phyloP scores from a whole-genome alignment of 345 rosid genomes.

The Clausena lansium region DNA sequence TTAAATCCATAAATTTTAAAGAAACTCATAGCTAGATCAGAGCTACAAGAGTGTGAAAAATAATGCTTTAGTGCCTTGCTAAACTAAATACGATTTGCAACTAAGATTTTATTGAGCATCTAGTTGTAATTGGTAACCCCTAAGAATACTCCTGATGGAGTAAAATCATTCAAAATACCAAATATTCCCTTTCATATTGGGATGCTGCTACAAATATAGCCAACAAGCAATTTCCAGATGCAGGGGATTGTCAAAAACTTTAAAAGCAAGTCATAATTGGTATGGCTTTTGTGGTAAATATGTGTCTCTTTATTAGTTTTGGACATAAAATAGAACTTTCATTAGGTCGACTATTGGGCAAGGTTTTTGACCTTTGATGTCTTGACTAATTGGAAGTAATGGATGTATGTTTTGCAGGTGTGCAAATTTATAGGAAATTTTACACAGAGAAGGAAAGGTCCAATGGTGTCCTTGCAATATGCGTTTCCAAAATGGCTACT shows the following conservation, averaged over 20 bases:
- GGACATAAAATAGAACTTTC: background rate
- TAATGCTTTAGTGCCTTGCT: background rate
- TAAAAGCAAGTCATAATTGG: background rate
- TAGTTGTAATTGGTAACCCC: background rate
- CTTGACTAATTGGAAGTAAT: background rate
- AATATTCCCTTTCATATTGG: background rate
- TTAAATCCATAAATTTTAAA: background rate
- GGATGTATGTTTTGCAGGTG: conserved; percentile 35
- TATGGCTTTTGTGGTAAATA: background rate
- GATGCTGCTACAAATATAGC: background rate
- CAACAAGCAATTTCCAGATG: background rate
- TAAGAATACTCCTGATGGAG: background rate
- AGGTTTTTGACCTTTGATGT: background rate
- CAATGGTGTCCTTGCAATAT: conserved; percentile 69
- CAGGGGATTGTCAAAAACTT: background rate
- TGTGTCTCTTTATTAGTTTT: background rate
- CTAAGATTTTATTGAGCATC: no score
- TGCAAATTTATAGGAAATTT: conserved; percentile 58
- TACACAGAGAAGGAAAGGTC: conserved; percentile 60
- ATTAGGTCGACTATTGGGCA: background rate
- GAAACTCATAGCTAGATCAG: background rate
- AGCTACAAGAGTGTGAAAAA: background rate
- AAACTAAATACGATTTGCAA: background rate
- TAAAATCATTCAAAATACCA: background rate
- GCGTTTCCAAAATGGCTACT: conserved; percentile 37